phyloP scores from a whole-genome alignment of 2,329 filamentous ascomycete species.

The Penicillium fuscoglaucum region DNA sequence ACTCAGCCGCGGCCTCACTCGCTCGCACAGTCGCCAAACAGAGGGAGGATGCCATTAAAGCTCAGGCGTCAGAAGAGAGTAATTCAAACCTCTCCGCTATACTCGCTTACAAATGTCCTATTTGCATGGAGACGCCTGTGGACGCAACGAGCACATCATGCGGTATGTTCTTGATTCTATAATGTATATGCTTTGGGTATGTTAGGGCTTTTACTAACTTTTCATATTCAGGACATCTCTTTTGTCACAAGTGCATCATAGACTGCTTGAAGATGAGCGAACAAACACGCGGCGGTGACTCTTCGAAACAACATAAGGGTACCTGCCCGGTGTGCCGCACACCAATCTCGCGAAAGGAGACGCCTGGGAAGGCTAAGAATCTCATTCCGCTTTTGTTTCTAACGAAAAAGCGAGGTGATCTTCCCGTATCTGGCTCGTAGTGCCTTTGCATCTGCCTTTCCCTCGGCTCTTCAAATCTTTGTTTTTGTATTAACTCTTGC shows the following conservation, averaged over 20 bases:
- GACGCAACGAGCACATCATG: constrained; percentile 62
- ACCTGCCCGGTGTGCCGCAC: constrained; percentile 50
- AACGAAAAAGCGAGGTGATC: neutral
- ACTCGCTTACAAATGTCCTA: constrained; percentile 58
- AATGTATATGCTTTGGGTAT: neutral
- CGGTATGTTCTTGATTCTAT: constrained; percentile 47
- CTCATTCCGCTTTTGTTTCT: constrained; percentile 41
- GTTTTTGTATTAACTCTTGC: neutral
- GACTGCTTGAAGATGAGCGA: constrained; percentile 60
- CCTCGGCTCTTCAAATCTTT: neutral
- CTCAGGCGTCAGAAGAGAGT: neutral
- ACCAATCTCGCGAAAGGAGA: constrained; percentile 39
- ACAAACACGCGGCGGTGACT: constrained; percentile 39
- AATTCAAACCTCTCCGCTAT: constrained; percentile 34
- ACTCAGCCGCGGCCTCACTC: constrained; percentile 44
- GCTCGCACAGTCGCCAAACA: constrained; percentile 52
- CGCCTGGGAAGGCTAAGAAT: constrained; percentile 35
- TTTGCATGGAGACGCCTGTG: constrained; percentile 63
- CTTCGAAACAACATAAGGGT: constrained; percentile 36
- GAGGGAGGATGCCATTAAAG: constrained; percentile 17
- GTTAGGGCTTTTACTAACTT: constrained; percentile 12
- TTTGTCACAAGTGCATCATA: constrained; percentile 64
- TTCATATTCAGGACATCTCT: constrained; percentile 55
- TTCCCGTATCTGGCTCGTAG: neutral
- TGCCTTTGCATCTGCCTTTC: no score